A percentile compares a stretch with the other conserved stretches of the same genome.
phyloP scores from a whole-genome alignment of 225 moss, liverwort and hornwort species.

The Antitrichia curtipendula region DNA sequence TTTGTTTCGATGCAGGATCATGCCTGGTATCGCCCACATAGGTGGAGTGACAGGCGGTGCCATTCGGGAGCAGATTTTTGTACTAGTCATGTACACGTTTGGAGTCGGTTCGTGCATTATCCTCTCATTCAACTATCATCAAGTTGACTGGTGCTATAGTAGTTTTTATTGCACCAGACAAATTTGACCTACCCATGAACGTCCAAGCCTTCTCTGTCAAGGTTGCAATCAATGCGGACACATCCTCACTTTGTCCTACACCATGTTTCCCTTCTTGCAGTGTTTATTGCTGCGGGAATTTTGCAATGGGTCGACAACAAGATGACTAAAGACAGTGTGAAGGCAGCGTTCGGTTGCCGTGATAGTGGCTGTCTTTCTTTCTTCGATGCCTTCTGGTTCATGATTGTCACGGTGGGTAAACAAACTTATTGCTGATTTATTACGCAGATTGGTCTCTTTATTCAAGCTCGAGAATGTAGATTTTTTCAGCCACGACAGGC shows the following conservation, averaged over 20 bases:
- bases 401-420: conserved; percentile 72
- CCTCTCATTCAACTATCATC: background rate
- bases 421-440: background rate
- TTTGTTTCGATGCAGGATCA: conserved; percentile 15
- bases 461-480: background rate
- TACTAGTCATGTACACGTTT: conserved; percentile 44
- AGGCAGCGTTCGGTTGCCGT: conserved; percentile 25
- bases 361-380: conserved; percentile 61
- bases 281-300: conserved; percentile 77
- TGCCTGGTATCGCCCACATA: conserved; percentile 31
- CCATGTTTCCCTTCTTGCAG: conserved; percentile 27
- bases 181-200: background rate
- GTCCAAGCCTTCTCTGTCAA: background rate
- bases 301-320: conserved; percentile 88
- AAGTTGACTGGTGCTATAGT: background rate
- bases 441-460: background rate
- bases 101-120: conserved; percentile 38
- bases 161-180: background rate
- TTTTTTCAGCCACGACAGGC: background rate
- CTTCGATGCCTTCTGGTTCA: conserved; percentile 73
- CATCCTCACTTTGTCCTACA: background rate
- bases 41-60: conserved; percentile 48
- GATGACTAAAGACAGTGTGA: conserved; percentile 22
- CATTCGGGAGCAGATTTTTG: conserved; percentile 42
- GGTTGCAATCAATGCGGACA: background rate